A percentile compares a stretch with the other conserved stretches of the same genome.
Evolutionary conservation across 2,329 filamentous ascomycete genomes (phyloP).

Genomic region (Aspergillus flavus): DNA sequence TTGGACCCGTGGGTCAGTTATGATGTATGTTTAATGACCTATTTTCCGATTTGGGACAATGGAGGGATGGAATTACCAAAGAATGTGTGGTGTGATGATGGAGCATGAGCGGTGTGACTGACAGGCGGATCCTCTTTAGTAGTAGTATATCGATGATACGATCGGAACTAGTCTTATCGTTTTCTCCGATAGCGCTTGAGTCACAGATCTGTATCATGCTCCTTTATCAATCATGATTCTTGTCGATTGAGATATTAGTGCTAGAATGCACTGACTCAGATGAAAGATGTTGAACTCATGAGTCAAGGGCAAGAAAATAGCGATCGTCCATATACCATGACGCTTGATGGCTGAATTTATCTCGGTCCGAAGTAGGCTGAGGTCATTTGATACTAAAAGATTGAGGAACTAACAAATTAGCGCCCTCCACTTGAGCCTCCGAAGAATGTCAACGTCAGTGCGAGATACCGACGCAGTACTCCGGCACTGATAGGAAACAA

Average conservation of each 20-base stretch:
- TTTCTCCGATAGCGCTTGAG: background rate
- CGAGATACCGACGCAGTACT: slow-evolving; percentile 1
- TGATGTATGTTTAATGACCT: slow-evolving; percentile 4
- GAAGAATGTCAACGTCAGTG: slow-evolving; percentile 19
- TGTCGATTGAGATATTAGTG: background rate
- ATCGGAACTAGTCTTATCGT: slow-evolving; percentile 1
- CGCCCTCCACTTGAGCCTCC: slow-evolving; percentile 26
- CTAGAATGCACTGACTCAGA: background rate
- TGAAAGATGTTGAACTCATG: background rate
- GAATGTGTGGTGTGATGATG: slow-evolving; percentile 26
- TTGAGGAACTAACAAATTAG: slow-evolving; percentile 13
- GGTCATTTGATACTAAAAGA: slow-evolving; percentile 29
- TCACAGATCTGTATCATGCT: background rate
- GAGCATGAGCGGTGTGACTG: slow-evolving; percentile 33
- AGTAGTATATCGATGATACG: background rate
- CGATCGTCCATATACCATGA: slow-evolving; percentile 10
- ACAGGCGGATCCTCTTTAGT: slow-evolving; percentile 2
- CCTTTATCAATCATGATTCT: background rate
- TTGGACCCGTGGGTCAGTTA: slow-evolving; percentile 13
- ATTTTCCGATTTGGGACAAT: background rate
- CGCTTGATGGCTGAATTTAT: slow-evolving; percentile 7
- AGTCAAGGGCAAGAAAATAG: background rate
- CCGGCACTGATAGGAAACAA: background rate
- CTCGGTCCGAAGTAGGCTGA: slow-evolving; percentile 12
- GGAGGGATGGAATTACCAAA: slow-evolving; percentile 6